Base-by-base conservation (phyloP, 2,329 filamentous ascomycete species). In the Fusarium buharicum region DNA sequence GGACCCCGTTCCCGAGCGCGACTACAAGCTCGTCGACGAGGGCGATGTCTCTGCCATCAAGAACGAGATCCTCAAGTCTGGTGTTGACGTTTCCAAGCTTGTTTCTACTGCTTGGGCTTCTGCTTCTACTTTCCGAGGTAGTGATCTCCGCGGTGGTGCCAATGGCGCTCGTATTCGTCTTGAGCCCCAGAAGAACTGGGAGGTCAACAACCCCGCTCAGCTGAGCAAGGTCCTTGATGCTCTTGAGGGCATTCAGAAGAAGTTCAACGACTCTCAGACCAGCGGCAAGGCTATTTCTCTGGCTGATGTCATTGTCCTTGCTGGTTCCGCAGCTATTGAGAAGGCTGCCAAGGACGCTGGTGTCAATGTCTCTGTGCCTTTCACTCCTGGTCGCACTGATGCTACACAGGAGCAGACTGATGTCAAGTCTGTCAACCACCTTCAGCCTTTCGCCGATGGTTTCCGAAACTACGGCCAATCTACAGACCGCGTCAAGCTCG, bases 71-170 rank as follows among this genome's bases (percentile, higher is more conserved):
- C 81, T 93, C 10, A 79, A 79, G 49, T 79, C 85, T 12, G 87
- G 87, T 12, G 69, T 92, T 6, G 81, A 82, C 49, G 77, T 82
- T 4, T 80, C 82, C 61, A 86, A 86, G 76, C 81, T 92, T 55
- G 82, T 92, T 52, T 81, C 82, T 10, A 82, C 83, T 18, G 89
- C 89, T 20, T 92, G 87, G 86, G 86, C 86, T 1, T 86, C 89
- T 0, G 88, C 89, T 22, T 88, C 88, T 2, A 88, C 87, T 33
- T 91, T 89, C 86, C 88, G 89, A 63, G 85, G 87, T 67, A 84
- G 86, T 68, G 90, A 93, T 81, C 93, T 92, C 84, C 90, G 90
- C 64, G 90, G 90, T 68, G 90, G 90, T 71, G 90, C 90, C 78
- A 93, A 93, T 67, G 90, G 90, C 69, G 90, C 86, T 14, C 90